Percentiles rank a stretch among this genome's conserved stretches.
Evolutionary conservation across 345 rosid genomes (phyloP).

Genomic region (Sisymbrium altissimum): DNA sequence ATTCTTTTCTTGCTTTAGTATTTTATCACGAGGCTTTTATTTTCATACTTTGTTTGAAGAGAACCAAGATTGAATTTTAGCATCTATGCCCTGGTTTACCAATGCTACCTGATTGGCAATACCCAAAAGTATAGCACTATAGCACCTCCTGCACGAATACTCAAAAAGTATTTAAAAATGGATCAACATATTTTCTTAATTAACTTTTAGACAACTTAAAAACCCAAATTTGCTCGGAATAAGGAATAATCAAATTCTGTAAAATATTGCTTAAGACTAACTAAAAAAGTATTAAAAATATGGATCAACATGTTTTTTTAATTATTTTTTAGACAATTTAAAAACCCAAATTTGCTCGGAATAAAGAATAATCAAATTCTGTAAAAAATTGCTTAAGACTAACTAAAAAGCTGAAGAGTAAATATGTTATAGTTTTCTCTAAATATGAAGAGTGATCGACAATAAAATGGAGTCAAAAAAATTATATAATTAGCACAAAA

Average conservation of each 20-base stretch:
- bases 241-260: not conserved
- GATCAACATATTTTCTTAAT: too few relatives aligned
- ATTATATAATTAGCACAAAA: not conserved
- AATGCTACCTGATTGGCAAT: not conserved
- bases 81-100: not conserved
- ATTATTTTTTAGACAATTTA: not conserved
- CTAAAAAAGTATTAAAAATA: too few relatives aligned
- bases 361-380: not conserved
- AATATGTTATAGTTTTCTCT: not conserved
- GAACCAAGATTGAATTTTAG: constrained; percentile 18
- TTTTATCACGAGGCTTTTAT: not conserved
- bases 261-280: not conserved
- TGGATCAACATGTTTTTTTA: too few relatives aligned
- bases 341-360: not conserved
- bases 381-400: not conserved
- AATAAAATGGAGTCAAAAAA: not conserved
- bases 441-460: not conserved
- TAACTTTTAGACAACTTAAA: not conserved
- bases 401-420: not conserved
- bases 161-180: too few relatives aligned
- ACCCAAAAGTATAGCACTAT: not conserved
- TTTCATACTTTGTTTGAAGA: constrained; percentile 1
- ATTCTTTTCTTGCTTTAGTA: constrained; percentile 23
- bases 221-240: not conserved
- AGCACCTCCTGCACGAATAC: too few relatives aligned